A percentile compares a stretch with the other conserved stretches of the same genome.
Conservation (phyloP, 768 basidiomycete species). For the Lepiota subincarnata region DNA sequence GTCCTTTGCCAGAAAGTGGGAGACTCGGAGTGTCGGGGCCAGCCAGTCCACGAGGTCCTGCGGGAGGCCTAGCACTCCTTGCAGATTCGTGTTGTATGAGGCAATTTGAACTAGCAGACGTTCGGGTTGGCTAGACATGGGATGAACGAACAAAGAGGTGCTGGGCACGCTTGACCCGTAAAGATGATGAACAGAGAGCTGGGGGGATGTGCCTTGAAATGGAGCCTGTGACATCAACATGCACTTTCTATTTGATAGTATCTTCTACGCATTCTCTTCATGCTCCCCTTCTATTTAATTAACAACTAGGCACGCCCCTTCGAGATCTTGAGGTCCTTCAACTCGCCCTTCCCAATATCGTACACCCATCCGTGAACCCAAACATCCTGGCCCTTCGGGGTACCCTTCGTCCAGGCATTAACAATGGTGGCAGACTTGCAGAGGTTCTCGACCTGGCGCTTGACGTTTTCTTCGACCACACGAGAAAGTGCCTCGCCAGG, state of each 20-base stretch:
- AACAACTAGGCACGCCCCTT: constrained; percentile 21
- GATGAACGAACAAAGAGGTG: not conserved
- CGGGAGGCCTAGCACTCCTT: constrained; percentile 66
- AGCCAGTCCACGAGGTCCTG: constrained; percentile 94
- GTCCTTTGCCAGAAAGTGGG: constrained; percentile 61
- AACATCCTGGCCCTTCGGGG: constrained; percentile 39
- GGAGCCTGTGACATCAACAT: not conserved
- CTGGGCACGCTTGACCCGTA: too few species aligned
- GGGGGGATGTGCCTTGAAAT: too few species aligned
- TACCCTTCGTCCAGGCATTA: constrained; percentile 44
- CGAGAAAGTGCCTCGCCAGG: constrained; percentile 35
- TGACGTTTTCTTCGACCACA: constrained; percentile 60
- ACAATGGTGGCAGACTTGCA: constrained; percentile 40
- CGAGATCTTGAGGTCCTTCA: constrained; percentile 54
- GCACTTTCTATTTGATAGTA: not conserved
- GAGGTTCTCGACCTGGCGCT: constrained; percentile 48
- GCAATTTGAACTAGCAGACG: constrained; percentile 72
- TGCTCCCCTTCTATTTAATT: too few species aligned
- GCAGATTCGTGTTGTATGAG: constrained; percentile 89
- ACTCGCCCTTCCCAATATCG: constrained; percentile 51
- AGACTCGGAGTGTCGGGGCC: constrained; percentile 73
- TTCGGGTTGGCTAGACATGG: constrained; percentile 17
- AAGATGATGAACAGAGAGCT: too few species aligned
- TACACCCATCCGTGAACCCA: constrained; percentile 74
- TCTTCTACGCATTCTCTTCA: not conserved